Conservation (phyloP, 495 filamentous ascomycete genomes). For the Xylaria acuta region DNA sequence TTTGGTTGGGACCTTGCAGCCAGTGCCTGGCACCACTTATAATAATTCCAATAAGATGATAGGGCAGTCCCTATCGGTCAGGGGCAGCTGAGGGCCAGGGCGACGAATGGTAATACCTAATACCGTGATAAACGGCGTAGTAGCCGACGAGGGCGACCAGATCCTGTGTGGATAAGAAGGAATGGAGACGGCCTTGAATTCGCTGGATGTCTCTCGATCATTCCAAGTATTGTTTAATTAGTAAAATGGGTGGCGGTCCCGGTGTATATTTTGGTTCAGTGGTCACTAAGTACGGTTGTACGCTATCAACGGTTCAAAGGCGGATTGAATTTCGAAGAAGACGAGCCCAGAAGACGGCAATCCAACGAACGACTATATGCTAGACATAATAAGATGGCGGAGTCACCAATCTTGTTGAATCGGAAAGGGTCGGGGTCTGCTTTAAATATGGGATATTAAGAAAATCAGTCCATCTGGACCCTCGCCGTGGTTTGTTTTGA, state of each 20-base stretch:
- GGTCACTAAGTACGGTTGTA: neutral
- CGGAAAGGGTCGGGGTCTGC: slow-evolving; percentile 8
- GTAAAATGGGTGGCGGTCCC: neutral
- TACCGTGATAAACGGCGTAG: neutral
- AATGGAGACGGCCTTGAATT: too few relatives aligned
- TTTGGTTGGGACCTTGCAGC: slow-evolving; percentile 20
- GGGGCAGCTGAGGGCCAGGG: slow-evolving; percentile 18
- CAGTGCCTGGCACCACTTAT: slow-evolving; percentile 13
- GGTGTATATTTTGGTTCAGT: neutral
- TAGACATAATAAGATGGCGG: slow-evolving; percentile 6
- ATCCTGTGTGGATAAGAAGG: neutral
- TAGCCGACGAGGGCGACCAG: neutral
- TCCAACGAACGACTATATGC: neutral
- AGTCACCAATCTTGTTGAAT: neutral
- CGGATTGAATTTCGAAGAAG: neutral
- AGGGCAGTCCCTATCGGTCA: slow-evolving; percentile 3
- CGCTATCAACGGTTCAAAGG: neutral
- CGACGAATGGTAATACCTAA: neutral
- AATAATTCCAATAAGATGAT: slow-evolving; percentile 20
- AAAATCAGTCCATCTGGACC: neutral
- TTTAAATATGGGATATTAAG: slow-evolving; percentile 21
- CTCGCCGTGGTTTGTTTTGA: slow-evolving; percentile 20
- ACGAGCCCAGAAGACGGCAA: neutral
- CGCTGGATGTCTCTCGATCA: too few relatives aligned
- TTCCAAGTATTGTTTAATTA: neutral